These are phyloP conservation scores for Hymenoscyphus repandus DNA, from an alignment of 2,329 filamentous ascomycete species.

Conservation along the genomic window DNA sequence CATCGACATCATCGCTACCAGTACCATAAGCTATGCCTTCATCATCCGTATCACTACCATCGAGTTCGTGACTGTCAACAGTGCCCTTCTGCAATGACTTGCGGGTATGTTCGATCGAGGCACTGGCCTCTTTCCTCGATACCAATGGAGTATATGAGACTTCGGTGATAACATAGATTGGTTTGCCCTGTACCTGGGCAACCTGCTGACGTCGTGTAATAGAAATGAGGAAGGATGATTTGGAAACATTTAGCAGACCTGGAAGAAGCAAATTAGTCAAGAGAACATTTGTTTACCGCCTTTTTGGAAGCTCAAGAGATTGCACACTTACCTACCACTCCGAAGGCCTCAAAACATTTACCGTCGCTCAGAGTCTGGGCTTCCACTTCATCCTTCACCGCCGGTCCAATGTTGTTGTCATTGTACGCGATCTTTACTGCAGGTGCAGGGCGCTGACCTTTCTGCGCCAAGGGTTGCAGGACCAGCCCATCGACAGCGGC, in stretches of 20 bases:
- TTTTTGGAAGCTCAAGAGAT: background rate
- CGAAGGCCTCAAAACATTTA: constrained; percentile 32
- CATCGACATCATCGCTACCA: constrained; percentile 41
- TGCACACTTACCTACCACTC: constrained; percentile 30
- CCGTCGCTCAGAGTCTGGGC: constrained; percentile 5
- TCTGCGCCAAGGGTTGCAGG: constrained; percentile 28
- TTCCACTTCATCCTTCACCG: constrained; percentile 14
- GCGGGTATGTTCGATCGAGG: constrained; percentile 61
- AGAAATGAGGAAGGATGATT: constrained; percentile 75
- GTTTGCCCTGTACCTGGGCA: constrained; percentile 74
- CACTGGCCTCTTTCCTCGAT: constrained; percentile 67
- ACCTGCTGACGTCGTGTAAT: constrained; percentile 85
- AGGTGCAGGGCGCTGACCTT: constrained; percentile 25
- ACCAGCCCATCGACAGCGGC: constrained; percentile 32
- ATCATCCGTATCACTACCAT: constrained; percentile 41
- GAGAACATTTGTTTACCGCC: background rate
- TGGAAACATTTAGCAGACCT: constrained; percentile 83
- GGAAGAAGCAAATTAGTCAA: background rate
- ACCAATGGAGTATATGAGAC: constrained; percentile 85
- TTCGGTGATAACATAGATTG: constrained; percentile 82
- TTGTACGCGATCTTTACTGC: constrained; percentile 29
- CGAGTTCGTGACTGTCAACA: constrained; percentile 26
- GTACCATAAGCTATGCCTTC: constrained; percentile 31
- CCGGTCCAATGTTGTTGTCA: constrained; percentile 25
- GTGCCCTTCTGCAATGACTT: constrained; percentile 37